Conservation (phyloP, 192 early-diverging fungal genomes). For the Polychytrium aggregatum region DNA sequence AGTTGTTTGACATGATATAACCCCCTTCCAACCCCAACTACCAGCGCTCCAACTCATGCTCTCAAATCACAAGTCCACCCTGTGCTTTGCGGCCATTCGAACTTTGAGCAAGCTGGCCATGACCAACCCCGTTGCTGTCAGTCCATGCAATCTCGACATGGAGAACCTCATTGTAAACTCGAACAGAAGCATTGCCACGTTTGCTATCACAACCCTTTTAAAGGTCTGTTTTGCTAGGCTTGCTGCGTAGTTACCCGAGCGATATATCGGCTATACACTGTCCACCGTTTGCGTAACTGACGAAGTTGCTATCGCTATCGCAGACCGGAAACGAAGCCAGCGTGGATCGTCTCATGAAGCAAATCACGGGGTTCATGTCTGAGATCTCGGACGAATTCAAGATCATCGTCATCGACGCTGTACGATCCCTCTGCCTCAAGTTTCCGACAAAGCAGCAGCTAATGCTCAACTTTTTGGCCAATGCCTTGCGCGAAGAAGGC, state of each 20-base stretch:
- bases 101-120: slow-evolving; percentile 89
- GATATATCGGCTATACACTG: neutral
- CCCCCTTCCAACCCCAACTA: neutral
- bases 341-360: slow-evolving; percentile 98
- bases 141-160: slow-evolving; percentile 96
- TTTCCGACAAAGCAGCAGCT: slow-evolving; percentile 90
- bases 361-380: slow-evolving; percentile 94
- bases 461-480: slow-evolving; percentile 87
- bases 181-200: slow-evolving; percentile 94
- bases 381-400: slow-evolving; percentile 99
- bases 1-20: neutral
- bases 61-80: slow-evolving; percentile 80
- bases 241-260: neutral
- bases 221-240: slow-evolving; percentile 41
- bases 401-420: slow-evolving; percentile 96
- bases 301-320: slow-evolving; percentile 1
- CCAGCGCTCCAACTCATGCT: slow-evolving; percentile 84
- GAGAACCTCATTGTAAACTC: slow-evolving; percentile 93
- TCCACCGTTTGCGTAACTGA: neutral
- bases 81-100: slow-evolving; percentile 94
- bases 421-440: slow-evolving; percentile 90
- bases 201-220: slow-evolving; percentile 95
- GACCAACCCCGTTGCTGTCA: slow-evolving; percentile 80
- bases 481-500: slow-evolving; percentile 91
- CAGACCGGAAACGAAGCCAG: slow-evolving; percentile 94